phyloP scores from a whole-genome alignment of 2,329 filamentous ascomycete species.

The Diplocarpon rosae region DNA sequence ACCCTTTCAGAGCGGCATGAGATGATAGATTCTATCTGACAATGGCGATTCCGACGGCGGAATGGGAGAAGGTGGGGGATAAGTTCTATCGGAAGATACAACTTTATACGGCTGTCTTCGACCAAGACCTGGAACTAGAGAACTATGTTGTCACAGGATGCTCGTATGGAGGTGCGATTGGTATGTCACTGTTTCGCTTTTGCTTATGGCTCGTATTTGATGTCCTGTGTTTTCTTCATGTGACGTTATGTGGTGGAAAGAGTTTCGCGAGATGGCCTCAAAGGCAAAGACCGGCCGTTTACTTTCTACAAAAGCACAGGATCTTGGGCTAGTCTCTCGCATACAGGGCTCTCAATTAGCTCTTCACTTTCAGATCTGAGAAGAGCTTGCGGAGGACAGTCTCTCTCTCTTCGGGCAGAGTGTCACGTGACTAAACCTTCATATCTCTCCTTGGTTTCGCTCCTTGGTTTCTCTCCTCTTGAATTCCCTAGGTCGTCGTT shows the following conservation, averaged over 20 bases:
- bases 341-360: too few species aligned
- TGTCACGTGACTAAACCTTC: background rate
- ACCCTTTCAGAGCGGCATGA: constrained; percentile 10
- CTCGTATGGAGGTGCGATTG: constrained; percentile 85
- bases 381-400: too few species aligned
- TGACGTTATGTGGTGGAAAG: background rate
- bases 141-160: constrained; percentile 88
- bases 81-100: constrained; percentile 92
- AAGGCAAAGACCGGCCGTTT: too few species aligned
- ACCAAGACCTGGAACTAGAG: constrained; percentile 86
- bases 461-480: background rate
- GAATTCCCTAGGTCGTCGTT: background rate
- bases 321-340: too few species aligned
- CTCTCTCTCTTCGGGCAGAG: too few species aligned
- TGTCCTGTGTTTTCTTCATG: constrained; percentile 2
- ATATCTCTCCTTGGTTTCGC: background rate
- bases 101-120: constrained; percentile 87
- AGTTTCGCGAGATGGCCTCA: background rate
- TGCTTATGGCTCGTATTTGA: background rate
- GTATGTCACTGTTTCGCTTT: constrained; percentile 38
- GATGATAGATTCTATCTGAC: constrained; percentile 5
- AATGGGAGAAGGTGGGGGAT: constrained; percentile 90
- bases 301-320: too few species aligned
- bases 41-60: constrained; percentile 39
- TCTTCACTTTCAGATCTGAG: too few species aligned